These are phyloP conservation scores for Camellia granthamiana DNA, from an alignment of 148 eudicot species.

Conservation along the genomic window DNA sequence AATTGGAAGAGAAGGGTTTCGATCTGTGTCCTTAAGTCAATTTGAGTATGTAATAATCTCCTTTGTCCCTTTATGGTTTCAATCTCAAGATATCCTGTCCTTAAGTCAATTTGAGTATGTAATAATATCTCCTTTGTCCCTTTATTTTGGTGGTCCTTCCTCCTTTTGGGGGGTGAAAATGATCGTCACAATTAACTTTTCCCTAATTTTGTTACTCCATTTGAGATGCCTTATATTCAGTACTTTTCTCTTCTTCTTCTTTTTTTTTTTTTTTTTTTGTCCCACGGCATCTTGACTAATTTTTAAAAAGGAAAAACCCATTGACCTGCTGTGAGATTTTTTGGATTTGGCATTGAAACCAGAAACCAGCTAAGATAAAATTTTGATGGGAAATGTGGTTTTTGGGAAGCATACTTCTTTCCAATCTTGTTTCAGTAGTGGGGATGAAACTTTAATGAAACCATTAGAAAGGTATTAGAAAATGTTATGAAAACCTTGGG, in stretches of 20 bases:
- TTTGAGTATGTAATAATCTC: too few species aligned
- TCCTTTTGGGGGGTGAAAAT: background rate
- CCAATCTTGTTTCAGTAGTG: too few species aligned
- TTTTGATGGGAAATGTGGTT: too few species aligned
- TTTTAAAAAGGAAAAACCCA: too few species aligned
- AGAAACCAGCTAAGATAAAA: too few species aligned
- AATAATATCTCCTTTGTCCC: background rate
- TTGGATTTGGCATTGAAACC: background rate
- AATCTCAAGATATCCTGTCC: background rate
- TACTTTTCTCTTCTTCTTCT: background rate
- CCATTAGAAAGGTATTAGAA: too few species aligned
- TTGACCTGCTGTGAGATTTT: background rate
- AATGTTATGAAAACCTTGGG: too few species aligned
- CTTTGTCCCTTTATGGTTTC: background rate
- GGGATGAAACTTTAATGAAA: too few species aligned
- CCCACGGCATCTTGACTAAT: background rate
- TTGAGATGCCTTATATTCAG: background rate
- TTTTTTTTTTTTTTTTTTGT: background rate
- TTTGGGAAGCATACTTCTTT: too few species aligned
- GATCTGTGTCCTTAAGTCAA: too few species aligned
- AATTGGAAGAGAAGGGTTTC: too few species aligned
- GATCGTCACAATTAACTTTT: background rate
- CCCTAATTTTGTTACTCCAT: background rate
- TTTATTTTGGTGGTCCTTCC: background rate
- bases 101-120: background rate